These are phyloP conservation scores for Gremmenia infestans DNA, from an alignment of 2,329 filamentous ascomycete genomes.

Conservation along the genomic window DNA sequence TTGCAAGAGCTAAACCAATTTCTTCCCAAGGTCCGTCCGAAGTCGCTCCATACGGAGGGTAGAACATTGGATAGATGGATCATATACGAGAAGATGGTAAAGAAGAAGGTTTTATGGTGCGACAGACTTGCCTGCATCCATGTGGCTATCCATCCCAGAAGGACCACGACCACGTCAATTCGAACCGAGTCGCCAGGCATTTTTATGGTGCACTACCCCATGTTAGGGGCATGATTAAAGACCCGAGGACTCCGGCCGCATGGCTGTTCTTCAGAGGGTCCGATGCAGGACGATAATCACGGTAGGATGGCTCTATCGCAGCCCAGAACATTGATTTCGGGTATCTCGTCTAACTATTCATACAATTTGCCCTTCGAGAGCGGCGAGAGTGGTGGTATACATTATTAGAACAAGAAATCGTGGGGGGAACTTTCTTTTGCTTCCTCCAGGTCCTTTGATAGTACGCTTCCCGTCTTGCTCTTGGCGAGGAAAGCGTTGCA, in stretches of 20 bases:
- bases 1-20: no score
- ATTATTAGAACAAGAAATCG: background rate
- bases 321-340: background rate
- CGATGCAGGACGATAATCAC: background rate
- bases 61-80: no score
- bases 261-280: background rate
- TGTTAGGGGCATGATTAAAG: no score
- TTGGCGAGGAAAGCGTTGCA: slow-evolving; percentile 59
- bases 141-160: no score
- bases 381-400: background rate
- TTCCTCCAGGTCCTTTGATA: background rate
- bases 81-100: no score
- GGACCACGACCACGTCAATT: no score
- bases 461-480: background rate
- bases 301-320: background rate
- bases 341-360: slow-evolving; percentile 9
- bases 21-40: no score
- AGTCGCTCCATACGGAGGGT: no score
- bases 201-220: no score
- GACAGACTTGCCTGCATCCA: no score
- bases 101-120: no score
- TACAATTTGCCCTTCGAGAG: slow-evolving; percentile 2
- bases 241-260: background rate
- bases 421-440: background rate
- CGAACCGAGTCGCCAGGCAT: no score